phyloP scores from a whole-genome alignment of 805 yeast genomes.

The Pichia phayaonensis region DNA sequence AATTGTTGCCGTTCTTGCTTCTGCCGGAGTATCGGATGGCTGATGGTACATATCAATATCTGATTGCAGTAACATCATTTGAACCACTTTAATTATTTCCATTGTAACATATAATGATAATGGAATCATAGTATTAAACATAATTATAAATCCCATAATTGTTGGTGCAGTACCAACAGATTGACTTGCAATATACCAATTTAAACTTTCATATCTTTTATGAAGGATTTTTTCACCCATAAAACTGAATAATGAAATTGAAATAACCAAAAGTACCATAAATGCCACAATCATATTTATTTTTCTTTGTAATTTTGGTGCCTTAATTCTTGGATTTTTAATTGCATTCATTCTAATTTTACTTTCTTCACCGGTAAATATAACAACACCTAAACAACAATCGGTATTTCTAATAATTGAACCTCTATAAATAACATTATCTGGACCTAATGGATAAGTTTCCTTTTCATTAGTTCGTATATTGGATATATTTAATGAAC shows the following conservation, averaged over 20 bases:
- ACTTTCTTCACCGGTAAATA: conserved; percentile 93
- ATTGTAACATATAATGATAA: conserved; percentile 90
- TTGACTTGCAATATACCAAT: conserved; percentile 68
- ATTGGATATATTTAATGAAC: conserved; percentile 41
- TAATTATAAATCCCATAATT: conserved; percentile 90
- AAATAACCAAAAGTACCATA: conserved; percentile 78
- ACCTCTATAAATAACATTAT: conserved; percentile 86
- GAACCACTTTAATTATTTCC: conserved; percentile 91
- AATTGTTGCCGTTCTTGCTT: conserved; percentile 90
- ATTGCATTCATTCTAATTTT: conserved; percentile 94
- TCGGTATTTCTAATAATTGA: conserved; percentile 81
- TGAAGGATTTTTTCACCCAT: conserved; percentile 63
- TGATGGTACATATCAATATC: conserved; percentile 93
- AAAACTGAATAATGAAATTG: conserved; percentile 70
- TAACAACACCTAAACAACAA: conserved; percentile 65
- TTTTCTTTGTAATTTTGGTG: conserved; percentile 81
- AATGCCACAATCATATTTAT: conserved; percentile 79
- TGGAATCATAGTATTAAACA: conserved; percentile 96
- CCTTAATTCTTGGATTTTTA: conserved; percentile 81
- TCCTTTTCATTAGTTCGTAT: conserved; percentile 23
- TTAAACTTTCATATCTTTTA: conserved; percentile 32
- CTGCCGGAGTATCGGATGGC: conserved; percentile 83
- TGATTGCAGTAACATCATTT: conserved; percentile 70
- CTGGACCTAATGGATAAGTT: conserved; percentile 61
- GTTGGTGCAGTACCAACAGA: conserved; percentile 86